A percentile compares a stretch with the other conserved stretches of the same genome.
These are phyloP conservation scores for Leccinum imitatum DNA, from an alignment of 768 basidiomycete species.

Conservation along the genomic window DNA sequence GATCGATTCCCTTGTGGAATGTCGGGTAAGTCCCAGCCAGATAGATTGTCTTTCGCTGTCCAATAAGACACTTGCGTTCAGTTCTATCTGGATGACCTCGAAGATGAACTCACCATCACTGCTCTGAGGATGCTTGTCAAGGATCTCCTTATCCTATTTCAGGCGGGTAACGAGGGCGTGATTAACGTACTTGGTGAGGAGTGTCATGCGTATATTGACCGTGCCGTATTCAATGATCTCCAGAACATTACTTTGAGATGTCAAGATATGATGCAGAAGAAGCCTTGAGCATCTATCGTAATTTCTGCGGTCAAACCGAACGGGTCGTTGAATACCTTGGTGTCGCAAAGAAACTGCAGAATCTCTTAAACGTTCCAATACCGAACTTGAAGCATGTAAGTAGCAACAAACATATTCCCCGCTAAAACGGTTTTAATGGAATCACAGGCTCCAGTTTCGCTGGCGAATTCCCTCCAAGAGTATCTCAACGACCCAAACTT, in stretches of 20 bases:
- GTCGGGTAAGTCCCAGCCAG: slow-evolving; percentile 59
- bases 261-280: slow-evolving; percentile 86
- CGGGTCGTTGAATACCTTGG: slow-evolving; percentile 89
- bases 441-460: slow-evolving; percentile 82
- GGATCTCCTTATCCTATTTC: slow-evolving; percentile 92
- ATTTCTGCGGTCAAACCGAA: slow-evolving; percentile 94
- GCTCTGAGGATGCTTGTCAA: slow-evolving; percentile 94
- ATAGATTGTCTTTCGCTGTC: neutral
- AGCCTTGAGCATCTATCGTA: slow-evolving; percentile 84
- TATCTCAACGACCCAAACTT: slow-evolving; percentile 97
- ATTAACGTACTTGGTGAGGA: slow-evolving; percentile 73
- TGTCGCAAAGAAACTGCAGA: slow-evolving; percentile 90
- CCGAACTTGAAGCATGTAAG: slow-evolving; percentile 89
- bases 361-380: slow-evolving; percentile 89
- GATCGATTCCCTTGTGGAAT: slow-evolving; percentile 86
- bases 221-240: slow-evolving; percentile 14
- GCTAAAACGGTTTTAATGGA: neutral
- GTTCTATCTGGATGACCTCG: slow-evolving; percentile 93
- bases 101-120: slow-evolving; percentile 86
- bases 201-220: slow-evolving; percentile 19
- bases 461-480: slow-evolving; percentile 92
- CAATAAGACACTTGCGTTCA: slow-evolving; percentile 29
- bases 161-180: slow-evolving; percentile 94
- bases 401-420: slow-evolving; percentile 8
- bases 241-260: slow-evolving; percentile 99